Conservation (phyloP, 306 rosid species). For the Sechiopsis laciniata region DNA sequence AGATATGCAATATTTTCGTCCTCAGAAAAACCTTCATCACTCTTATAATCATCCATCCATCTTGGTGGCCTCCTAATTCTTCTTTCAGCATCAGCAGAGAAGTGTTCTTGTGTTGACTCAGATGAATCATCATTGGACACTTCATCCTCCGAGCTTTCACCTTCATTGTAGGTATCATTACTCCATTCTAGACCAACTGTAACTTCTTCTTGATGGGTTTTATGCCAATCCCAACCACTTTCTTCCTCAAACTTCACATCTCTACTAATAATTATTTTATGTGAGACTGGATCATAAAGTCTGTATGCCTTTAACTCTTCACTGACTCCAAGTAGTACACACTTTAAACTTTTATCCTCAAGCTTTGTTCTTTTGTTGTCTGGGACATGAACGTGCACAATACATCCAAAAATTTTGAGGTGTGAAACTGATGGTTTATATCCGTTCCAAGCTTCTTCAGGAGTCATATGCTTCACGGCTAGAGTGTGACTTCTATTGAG, state of each 20-base stretch:
- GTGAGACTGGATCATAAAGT: neutral
- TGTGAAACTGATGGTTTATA: too few relatives aligned
- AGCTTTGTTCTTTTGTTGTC: too few relatives aligned
- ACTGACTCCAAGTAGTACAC: too few relatives aligned
- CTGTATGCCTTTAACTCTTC: neutral
- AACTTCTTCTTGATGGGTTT: neutral
- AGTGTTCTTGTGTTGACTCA: neutral
- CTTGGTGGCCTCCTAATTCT: neutral
- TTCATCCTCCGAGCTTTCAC: neutral
- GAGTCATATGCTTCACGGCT: too few relatives aligned
- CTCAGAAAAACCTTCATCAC: neutral
- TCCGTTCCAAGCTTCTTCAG: too few relatives aligned
- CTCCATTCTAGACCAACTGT: neutral
- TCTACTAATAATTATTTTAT: too few relatives aligned
- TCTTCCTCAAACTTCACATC: too few relatives aligned
- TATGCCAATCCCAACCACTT: neutral
- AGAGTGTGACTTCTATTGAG: too few relatives aligned
- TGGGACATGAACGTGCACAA: too few relatives aligned
- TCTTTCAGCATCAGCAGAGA: neutral
- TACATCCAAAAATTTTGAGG: too few relatives aligned
- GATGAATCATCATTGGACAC: too few relatives aligned
- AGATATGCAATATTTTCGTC: neutral
- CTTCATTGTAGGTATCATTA: neutral
- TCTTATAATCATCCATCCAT: neutral
- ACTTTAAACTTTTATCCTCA: too few relatives aligned